A percentile compares a stretch with the other conserved stretches of the same genome.
These are phyloP conservation scores for Trichoderma harzianum DNA, from an alignment of 2,329 filamentous ascomycete species.

Conservation along the genomic window DNA sequence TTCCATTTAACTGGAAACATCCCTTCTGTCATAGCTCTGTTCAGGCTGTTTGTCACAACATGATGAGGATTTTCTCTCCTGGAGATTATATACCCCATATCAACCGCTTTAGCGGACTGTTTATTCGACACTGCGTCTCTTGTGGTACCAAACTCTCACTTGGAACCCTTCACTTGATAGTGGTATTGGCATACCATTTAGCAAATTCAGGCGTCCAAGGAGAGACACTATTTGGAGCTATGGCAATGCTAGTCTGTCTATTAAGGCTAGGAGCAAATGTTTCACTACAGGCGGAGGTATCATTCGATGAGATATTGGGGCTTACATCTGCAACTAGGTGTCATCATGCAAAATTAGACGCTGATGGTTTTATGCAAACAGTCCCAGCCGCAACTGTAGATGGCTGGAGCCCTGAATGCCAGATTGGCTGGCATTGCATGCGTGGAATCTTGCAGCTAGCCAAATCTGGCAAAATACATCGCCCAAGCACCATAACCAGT, in stretches of 20 bases:
- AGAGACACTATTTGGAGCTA: not conserved
- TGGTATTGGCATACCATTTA: not conserved
- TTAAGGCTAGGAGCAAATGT: not conserved
- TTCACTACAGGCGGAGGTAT: accelerated
- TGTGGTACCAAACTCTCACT: not conserved
- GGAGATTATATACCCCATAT: not conserved
- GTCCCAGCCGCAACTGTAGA: not conserved
- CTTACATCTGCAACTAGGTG: not conserved
- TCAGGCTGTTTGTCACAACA: not conserved
- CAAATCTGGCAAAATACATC: not conserved
- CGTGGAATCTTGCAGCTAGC: not conserved
- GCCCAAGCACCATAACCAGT: accelerated
- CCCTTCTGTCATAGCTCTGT: not conserved
- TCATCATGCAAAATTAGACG: not conserved
- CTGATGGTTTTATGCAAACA: not conserved
- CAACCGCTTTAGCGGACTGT: not conserved
- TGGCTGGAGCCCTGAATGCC: not conserved
- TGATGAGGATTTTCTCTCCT: not conserved
- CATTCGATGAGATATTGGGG: not conserved
- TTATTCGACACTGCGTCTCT: accelerated
- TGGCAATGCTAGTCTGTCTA: not conserved
- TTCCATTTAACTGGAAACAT: not conserved
- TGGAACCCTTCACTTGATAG: not conserved
- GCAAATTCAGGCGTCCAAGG: not conserved
- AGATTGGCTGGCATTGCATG: not conserved